These are phyloP conservation scores for Cordyceps tenuipes DNA, from an alignment of 2,329 filamentous ascomycete species.

Conservation along the genomic window DNA sequence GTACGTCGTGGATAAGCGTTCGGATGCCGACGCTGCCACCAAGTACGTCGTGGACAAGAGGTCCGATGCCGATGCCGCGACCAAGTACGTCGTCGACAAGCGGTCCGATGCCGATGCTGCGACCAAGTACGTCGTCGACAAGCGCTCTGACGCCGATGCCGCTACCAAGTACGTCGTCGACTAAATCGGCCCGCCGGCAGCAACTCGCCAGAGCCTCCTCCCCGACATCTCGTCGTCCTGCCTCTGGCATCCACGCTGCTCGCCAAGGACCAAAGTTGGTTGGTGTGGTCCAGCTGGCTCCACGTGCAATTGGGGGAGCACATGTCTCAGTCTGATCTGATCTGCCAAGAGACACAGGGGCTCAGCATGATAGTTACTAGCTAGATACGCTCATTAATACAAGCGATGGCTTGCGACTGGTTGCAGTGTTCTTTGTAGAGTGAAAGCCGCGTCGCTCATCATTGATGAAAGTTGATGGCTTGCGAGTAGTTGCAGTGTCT, in stretches of 20 bases:
- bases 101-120: not conserved
- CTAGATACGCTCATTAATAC: conserved; percentile 2
- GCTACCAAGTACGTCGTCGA: not conserved
- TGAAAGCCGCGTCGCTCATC: no score
- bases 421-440: not conserved
- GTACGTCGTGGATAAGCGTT: not conserved
- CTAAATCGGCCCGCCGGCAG: not conserved
- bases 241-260: not conserved
- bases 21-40: not conserved
- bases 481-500: no score
- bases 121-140: not conserved
- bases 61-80: not conserved
- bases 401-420: no score
- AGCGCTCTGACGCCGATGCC: no score
- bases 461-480: no score
- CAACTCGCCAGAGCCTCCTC: not conserved
- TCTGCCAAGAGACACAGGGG: no score
- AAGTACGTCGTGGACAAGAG: not conserved
- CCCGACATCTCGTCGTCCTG: not conserved
- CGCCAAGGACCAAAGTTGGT: not conserved
- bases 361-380: not conserved
- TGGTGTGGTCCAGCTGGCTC: not conserved
- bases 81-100: not conserved
- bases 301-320: not conserved
- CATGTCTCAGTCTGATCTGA: not conserved